These are phyloP conservation scores for Orychophragmus violaceus DNA, from an alignment of 345 rosid species.

Conservation along the genomic window DNA sequence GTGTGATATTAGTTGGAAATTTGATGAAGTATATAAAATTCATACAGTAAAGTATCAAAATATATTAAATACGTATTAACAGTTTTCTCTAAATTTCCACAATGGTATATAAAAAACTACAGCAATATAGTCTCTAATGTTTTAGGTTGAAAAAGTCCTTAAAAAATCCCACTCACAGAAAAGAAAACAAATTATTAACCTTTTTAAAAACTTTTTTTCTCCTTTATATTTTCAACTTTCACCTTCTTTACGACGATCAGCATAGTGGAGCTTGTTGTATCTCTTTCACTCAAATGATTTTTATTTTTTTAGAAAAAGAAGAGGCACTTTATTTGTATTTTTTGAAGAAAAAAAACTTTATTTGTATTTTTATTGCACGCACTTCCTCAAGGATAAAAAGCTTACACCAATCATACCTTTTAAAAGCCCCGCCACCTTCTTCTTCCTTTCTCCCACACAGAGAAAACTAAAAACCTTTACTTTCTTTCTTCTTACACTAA, in stretches of 20 bases:
- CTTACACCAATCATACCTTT: slow-evolving; percentile 38
- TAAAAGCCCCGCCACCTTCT: slow-evolving; percentile 41
- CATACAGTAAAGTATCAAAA: too few relatives aligned
- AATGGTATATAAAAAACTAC: too few relatives aligned
- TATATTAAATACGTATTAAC: neutral
- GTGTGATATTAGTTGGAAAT: too few relatives aligned
- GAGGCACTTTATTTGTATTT: slow-evolving; percentile 7
- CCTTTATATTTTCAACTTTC: neutral
- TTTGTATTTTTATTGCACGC: slow-evolving; percentile 22
- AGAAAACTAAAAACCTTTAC: neutral
- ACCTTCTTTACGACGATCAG: neutral
- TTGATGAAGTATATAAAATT: too few relatives aligned
- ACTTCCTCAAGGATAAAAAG: slow-evolving; percentile 51
- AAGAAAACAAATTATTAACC: neutral
- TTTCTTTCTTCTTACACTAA: neutral
- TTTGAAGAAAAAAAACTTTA: too few relatives aligned
- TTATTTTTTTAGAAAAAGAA: neutral
- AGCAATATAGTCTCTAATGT: neutral
- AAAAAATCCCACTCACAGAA: neutral
- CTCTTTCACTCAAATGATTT: slow-evolving; percentile 2
- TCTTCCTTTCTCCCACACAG: neutral
- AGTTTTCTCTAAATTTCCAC: too few relatives aligned
- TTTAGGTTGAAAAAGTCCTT: neutral
- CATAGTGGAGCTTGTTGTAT: slow-evolving; percentile 8
- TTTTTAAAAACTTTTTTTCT: neutral